Conservation (phyloP, 129 eudicot species). For the Flaveria linearis region DNA sequence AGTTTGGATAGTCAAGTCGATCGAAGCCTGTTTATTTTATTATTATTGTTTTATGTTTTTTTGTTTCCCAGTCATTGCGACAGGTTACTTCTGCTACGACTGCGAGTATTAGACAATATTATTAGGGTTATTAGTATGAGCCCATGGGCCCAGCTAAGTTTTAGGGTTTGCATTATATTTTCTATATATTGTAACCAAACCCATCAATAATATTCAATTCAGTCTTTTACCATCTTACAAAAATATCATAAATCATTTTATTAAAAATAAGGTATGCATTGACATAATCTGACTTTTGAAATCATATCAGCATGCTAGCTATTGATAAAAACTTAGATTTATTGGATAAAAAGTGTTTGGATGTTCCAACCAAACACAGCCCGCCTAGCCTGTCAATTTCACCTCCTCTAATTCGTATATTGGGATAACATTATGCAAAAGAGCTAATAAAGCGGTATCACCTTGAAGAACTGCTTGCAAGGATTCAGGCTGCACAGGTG, state of each 20-base stretch:
- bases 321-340: not conserved
- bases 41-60: too few relatives aligned
- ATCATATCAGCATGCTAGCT: not conserved
- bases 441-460: constrained; percentile 27
- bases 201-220: too few relatives aligned
- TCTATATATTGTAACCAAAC: too few relatives aligned
- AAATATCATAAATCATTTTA: not conserved
- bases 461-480: constrained; percentile 86
- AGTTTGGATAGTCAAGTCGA: too few relatives aligned
- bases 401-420: not conserved
- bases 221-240: not conserved
- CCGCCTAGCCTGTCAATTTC: not conserved
- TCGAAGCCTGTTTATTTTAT: too few relatives aligned
- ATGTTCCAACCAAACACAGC: not conserved
- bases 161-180: too few relatives aligned
- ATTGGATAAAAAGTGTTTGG: not conserved
- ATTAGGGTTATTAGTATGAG: too few relatives aligned
- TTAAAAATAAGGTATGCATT: not conserved
- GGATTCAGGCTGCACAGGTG: constrained; percentile 81
- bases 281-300: not conserved
- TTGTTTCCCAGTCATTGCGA: too few relatives aligned
- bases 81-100: too few relatives aligned
- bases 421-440: not conserved
- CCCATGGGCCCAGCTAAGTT: too few relatives aligned
- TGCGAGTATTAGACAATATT: too few relatives aligned